Base-by-base conservation (phyloP, 495 filamentous ascomycete genomes). In the Podospora didyma region DNA sequence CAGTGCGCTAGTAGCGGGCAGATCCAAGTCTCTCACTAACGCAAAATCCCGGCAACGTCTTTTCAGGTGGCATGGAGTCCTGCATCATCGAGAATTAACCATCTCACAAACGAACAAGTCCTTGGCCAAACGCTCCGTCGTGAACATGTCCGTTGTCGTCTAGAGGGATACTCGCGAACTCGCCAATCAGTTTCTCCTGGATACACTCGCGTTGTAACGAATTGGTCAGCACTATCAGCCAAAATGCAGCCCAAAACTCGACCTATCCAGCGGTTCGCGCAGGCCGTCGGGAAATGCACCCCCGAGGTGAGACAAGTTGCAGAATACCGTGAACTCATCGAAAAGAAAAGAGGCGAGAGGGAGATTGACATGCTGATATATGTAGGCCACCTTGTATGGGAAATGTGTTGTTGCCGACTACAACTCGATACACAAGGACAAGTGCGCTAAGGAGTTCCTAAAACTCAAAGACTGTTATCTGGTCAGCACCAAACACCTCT, bases 331-430 rank as follows among this genome's bases (percentile, higher is more conserved):
- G 12, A 17, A 5, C 39, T 17, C 12, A 14, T 16, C 12, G 10
- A 20, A 16, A 48, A 3, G 24, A 19, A 7, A n/a, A 49, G 19
- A 5, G 7, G 7, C 17, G n/a, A n/a, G n/a, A n/a, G n/a, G n/a
- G n/a, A n/a, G n/a, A n/a, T n/a, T 49, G 48, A 51, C 9, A 31
- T 54, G 7, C 46, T 42, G 22, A 62, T 37, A 44, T 41, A 53
- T 54, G 57, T 62, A 97, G 93, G 86, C 88, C 49, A 79, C 90
- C 7, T 79, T 81, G 16, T 99, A 97, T 64, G 94, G 94, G 50
- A 92, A 92, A 79, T 99, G 94, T 69, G 83, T 99, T 55, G 78
- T 94, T 34, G 83, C 83, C 9, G 93, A 99, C 68, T 97, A 95
- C 72, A 92, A 92, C 65, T 84, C 89, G 21, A 84, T 97, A 4